Evolutionary conservation across 495 filamentous ascomycete genomes (phyloP).

Genomic region (Xylaria intraflava): DNA sequence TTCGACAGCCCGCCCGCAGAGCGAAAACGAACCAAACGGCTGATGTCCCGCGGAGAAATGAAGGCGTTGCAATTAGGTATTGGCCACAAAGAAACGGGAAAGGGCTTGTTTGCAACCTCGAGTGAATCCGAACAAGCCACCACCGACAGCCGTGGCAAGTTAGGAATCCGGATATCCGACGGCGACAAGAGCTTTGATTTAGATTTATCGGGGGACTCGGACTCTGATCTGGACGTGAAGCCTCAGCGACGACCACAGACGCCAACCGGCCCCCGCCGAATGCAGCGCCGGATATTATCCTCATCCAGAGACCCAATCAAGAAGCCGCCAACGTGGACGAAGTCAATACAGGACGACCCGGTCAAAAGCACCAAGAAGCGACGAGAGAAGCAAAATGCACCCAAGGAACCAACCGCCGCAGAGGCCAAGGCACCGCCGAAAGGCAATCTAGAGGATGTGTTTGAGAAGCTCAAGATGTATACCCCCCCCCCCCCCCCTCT

Average conservation of each 20-base stretch:
- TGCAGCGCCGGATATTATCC: conserved; percentile 13
- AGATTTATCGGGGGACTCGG: conserved; percentile 13
- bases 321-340: conserved; percentile 4
- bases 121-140: conserved; percentile 1
- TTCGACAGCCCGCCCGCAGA: conserved; percentile 5
- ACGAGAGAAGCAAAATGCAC: conserved; percentile 2
- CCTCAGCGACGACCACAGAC: conserved; percentile 13
- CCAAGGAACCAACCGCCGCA: background rate
- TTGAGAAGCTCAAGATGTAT: conserved; percentile 27
- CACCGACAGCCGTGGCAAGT: background rate
- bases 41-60: conserved; percentile 5
- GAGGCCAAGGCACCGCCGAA: conserved; percentile 10
- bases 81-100: background rate
- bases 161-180: background rate
- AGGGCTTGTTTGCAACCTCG: background rate
- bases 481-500: background rate
- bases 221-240: conserved; percentile 15
- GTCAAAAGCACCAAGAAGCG: conserved; percentile 9
- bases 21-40: background rate
- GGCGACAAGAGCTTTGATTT: conserved; percentile 21
- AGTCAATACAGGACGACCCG: conserved; percentile 9
- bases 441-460: conserved; percentile 20
- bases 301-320: conserved; percentile 14
- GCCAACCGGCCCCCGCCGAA: conserved; percentile 11
- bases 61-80: background rate